Conservation (phyloP, 306 rosid genomes). For the Dalbergia cultrata region DNA sequence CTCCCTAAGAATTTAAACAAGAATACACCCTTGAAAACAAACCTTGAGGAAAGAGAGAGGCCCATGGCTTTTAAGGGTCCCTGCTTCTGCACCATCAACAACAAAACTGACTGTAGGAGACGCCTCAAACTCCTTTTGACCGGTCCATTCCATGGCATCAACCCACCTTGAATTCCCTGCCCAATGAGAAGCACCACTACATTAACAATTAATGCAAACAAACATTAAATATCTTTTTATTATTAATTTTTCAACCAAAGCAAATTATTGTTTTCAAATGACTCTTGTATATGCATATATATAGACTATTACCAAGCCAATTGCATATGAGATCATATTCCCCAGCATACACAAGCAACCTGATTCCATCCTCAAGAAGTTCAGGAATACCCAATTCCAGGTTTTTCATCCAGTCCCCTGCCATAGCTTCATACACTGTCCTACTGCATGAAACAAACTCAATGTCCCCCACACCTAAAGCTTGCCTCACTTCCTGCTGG, state of each 20-base stretch:
- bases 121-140: conserved; percentile 58
- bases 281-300: no score
- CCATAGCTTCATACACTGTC: conserved; percentile 62
- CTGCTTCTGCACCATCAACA: conserved; percentile 72
- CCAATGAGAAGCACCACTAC: conserved; percentile 18
- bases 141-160: conserved; percentile 82
- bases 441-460: conserved; percentile 73
- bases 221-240: no score
- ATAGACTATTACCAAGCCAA: conserved; percentile 76
- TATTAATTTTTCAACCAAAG: no score
- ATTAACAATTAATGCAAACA: background rate
- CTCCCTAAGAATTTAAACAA: no score
- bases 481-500: conserved; percentile 54
- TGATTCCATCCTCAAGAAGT: conserved; percentile 90
- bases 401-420: conserved; percentile 79
- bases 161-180: conserved; percentile 88
- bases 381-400: conserved; percentile 80
- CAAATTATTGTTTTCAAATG: no score
- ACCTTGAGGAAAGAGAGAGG: conserved; percentile 82
- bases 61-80: conserved; percentile 65
- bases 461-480: conserved; percentile 76
- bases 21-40: background rate
- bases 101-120: conserved; percentile 51
- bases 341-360: conserved; percentile 83
- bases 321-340: conserved; percentile 94